phyloP scores from a whole-genome alignment of 78 protist genomes.

The Blattamonas nauphoetae region DNA sequence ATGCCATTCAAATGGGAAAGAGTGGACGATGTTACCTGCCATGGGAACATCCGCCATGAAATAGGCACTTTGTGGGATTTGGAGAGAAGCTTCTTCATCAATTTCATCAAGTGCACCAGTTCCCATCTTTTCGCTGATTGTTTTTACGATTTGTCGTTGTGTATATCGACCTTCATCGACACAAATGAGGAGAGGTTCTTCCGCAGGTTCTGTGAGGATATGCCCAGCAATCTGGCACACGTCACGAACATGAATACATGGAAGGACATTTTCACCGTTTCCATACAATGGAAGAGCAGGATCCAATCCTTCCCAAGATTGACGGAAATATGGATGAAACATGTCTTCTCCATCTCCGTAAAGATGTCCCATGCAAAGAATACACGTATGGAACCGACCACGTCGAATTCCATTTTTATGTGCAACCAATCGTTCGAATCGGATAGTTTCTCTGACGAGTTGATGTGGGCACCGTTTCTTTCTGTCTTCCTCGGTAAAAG shows the following conservation, averaged over 20 bases:
- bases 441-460: neutral
- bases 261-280: neutral
- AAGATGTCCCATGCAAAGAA: neutral
- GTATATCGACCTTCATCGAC: neutral
- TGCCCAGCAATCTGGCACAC: neutral
- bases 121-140: neutral
- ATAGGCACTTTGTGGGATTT: neutral
- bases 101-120: neutral
- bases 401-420: neutral
- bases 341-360: conserved; percentile 5
- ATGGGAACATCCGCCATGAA: neutral
- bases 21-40: conserved; percentile 2
- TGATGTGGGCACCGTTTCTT: neutral
- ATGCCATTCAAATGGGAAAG: neutral
- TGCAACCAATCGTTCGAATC: neutral
- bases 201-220: neutral
- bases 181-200: neutral
- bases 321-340: neutral
- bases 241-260: neutral
- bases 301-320: neutral
- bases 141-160: neutral
- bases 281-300: neutral
- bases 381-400: neutral
- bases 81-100: neutral
- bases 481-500: neutral